phyloP scores from a whole-genome alignment of 768 basidiomycete species.

The Gautieria morchelliformis region DNA sequence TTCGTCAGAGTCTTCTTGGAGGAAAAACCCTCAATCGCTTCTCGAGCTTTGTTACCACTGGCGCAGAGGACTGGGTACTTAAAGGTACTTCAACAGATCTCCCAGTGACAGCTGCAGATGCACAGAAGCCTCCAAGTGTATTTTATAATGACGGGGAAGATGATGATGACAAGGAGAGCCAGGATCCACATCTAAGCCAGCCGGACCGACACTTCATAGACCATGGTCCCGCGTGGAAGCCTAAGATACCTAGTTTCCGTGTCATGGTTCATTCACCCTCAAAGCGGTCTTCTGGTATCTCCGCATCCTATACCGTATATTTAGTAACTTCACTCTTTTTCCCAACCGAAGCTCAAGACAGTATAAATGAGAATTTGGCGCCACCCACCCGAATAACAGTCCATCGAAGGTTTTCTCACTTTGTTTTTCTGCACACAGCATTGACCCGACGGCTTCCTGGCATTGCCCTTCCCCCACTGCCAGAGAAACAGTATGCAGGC shows the following conservation, averaged over 20 bases:
- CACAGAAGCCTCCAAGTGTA: conserved; percentile 16
- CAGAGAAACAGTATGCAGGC: conserved; percentile 78
- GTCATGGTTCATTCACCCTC: conserved; percentile 74
- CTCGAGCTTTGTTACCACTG: conserved; percentile 77
- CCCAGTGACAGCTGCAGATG: conserved; percentile 10
- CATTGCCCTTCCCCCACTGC: conserved; percentile 70
- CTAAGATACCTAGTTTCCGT: conserved; percentile 62
- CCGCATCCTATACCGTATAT: conserved; percentile 69
- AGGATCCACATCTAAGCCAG: conserved; percentile 11
- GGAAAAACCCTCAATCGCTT: conserved; percentile 79
- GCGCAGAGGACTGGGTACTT: conserved; percentile 77
- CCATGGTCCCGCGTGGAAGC: conserved; percentile 60
- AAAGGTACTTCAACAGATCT: conserved; percentile 42
- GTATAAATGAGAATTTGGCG: conserved; percentile 13
- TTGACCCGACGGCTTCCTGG: conserved; percentile 62
- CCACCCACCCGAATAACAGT: conserved; percentile 58
- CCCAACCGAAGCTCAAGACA: conserved; percentile 14
- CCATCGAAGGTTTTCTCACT: conserved; percentile 76
- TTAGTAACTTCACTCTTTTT: conserved; percentile 67
- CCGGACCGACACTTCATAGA: conserved; percentile 66
- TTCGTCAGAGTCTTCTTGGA: conserved; percentile 50
- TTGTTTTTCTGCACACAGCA: conserved; percentile 66
- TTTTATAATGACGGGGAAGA: conserved; percentile 10
- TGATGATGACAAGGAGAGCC: conserved; percentile 26
- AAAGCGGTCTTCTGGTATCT: conserved; percentile 57